Evolutionary conservation across 768 basidiomycete genomes (phyloP).

Genomic region (Mycena amicta): DNA sequence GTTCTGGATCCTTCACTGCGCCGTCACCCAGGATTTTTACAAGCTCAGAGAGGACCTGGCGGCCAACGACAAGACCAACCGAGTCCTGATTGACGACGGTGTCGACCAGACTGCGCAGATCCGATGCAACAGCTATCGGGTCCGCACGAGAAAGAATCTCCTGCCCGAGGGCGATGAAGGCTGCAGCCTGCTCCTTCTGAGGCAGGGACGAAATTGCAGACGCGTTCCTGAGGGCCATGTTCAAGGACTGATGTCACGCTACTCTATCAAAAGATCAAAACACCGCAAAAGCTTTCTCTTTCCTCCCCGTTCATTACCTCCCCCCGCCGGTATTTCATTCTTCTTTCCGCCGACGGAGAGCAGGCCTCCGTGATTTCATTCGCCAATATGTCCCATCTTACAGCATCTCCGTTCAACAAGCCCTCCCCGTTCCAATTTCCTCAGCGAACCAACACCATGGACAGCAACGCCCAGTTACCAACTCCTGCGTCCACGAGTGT

Average conservation of each 20-base stretch:
- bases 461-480: slow-evolving; percentile 11
- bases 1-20: slow-evolving; percentile 51
- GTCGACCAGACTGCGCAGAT: slow-evolving; percentile 75
- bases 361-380: slow-evolving; percentile 17
- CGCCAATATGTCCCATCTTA: slow-evolving; percentile 44
- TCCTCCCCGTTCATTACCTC: slow-evolving; percentile 3
- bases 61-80: slow-evolving; percentile 83
- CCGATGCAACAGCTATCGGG: slow-evolving; percentile 42
- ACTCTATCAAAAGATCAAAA: too few relatives aligned
- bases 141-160: slow-evolving; percentile 67
- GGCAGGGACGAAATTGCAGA: slow-evolving; percentile 61
- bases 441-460: slow-evolving; percentile 20
- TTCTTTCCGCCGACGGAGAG: slow-evolving; percentile 18
- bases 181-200: slow-evolving; percentile 86
- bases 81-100: slow-evolving; percentile 81
- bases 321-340: slow-evolving; percentile 6
- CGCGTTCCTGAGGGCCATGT: too few relatives aligned
- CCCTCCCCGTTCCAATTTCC: slow-evolving; percentile 50
- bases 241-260: too few relatives aligned
- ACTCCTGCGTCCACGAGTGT: slow-evolving; percentile 17
- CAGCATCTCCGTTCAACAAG: slow-evolving; percentile 46
- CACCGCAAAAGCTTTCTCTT: slow-evolving; percentile 17
- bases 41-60: slow-evolving; percentile 85
- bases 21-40: slow-evolving; percentile 68
- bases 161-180: slow-evolving; percentile 69